Conservation (phyloP, 305 asterid species). For the Ilex paraguariensis region DNA sequence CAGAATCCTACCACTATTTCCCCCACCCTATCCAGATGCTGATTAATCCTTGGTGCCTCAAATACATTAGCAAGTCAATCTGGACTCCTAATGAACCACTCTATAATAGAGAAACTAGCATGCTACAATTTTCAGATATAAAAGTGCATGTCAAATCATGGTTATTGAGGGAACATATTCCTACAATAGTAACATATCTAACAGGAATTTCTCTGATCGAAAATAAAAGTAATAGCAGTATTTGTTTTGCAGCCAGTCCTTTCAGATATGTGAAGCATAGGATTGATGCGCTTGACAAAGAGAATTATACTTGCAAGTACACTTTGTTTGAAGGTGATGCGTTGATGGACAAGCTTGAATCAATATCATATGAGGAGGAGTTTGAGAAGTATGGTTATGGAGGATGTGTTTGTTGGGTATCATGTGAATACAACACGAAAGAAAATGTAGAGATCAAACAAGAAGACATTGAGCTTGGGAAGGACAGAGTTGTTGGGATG, state of each 20-base stretch:
- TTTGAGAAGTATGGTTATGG: constrained; percentile 22
- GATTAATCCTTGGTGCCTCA: no score
- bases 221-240: neutral
- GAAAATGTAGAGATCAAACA: no score
- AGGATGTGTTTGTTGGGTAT: constrained; percentile 17
- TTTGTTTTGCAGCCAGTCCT: constrained; percentile 14
- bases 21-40: no score
- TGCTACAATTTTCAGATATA: neutral
- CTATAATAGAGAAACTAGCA: neutral
- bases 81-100: no score
- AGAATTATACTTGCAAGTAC: constrained; percentile 12
- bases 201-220: neutral
- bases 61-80: no score
- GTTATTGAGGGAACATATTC: no score
- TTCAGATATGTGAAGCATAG: constrained; percentile 26
- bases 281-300: constrained; percentile 27
- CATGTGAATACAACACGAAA: constrained; percentile 20
- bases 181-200: no score
- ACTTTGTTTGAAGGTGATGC: constrained; percentile 31
- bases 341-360: constrained; percentile 25
- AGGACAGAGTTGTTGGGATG: no score
- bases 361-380: constrained; percentile 21
- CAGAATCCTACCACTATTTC: no score
- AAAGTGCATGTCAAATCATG: neutral
- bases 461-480: no score